Evolutionary conservation across 192 early-diverging fungal species (phyloP).

Genomic region (Lunasporangiospora selenospora): DNA sequence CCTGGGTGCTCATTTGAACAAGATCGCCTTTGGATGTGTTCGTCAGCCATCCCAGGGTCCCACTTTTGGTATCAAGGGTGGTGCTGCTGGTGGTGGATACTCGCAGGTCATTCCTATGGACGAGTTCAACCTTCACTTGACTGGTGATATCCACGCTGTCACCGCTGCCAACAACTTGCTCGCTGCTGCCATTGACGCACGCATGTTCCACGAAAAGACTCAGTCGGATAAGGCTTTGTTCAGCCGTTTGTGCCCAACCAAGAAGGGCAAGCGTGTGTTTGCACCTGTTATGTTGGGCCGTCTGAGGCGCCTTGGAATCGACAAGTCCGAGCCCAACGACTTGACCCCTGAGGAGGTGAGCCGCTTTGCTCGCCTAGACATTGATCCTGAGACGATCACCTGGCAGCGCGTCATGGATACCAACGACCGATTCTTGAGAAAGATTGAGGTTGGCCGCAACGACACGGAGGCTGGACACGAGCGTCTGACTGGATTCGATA

Average conservation of each 20-base stretch:
- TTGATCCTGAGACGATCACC: constrained; percentile 92
- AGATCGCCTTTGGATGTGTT: constrained; percentile 93
- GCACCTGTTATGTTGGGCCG: constrained; percentile 88
- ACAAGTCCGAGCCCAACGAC: constrained; percentile 77
- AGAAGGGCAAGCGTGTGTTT: constrained; percentile 86
- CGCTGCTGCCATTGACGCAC: constrained; percentile 97
- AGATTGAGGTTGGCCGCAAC: constrained; percentile 89
- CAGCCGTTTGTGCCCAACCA: constrained; percentile 85
- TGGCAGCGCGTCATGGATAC: constrained; percentile 98
- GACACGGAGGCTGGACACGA: constrained; percentile 86
- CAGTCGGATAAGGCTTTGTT: constrained; percentile 74
- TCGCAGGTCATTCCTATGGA: constrained; percentile 99
- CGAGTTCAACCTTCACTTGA: constrained; percentile 98
- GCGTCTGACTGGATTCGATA: constrained; percentile 96
- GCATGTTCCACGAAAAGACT: constrained; percentile 93
- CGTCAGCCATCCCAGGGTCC: constrained; percentile 99
- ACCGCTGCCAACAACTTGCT: constrained; percentile 95
- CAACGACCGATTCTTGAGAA: constrained; percentile 95
- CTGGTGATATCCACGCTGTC: constrained; percentile 99
- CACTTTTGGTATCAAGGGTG: constrained; percentile 99
- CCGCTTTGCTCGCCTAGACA: constrained; percentile 90
- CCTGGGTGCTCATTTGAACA: constrained; percentile 91
- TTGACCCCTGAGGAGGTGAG: constrained; percentile 81
- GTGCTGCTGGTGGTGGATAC: constrained; percentile 97
- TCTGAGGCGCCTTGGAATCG: constrained; percentile 81